Percentiles rank a stretch among this genome's conserved stretches.
These are phyloP conservation scores for Aechmea fasciata DNA, from an alignment of 176 grass and related monocot species.

Conservation along the genomic window DNA sequence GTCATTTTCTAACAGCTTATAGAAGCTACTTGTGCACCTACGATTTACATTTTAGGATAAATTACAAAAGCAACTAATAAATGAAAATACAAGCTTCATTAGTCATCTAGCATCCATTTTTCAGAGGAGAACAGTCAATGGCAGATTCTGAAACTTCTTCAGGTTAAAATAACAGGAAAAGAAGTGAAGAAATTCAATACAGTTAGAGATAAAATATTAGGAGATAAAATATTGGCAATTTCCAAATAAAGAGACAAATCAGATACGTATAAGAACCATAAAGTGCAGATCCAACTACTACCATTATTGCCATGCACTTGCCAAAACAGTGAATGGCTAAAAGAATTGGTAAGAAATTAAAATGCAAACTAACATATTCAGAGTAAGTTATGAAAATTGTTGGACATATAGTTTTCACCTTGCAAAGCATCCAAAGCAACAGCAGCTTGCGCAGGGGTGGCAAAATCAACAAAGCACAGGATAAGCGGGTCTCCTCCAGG, in stretches of 20 bases:
- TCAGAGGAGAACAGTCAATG: neutral
- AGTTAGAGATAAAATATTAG: too few species aligned
- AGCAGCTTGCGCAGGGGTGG: slow-evolving; percentile 38
- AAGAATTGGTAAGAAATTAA: slow-evolving; percentile 10
- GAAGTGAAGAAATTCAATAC: too few species aligned
- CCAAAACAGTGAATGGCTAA: neutral
- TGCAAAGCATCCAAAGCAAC: slow-evolving; percentile 41
- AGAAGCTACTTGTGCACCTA: neutral
- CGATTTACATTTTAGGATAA: neutral
- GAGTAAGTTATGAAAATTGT: neutral
- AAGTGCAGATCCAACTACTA: neutral
- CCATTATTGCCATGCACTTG: neutral
- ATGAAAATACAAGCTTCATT: neutral
- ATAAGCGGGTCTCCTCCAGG: slow-evolving; percentile 79
- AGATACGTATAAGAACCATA: neutral
- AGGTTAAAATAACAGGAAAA: too few species aligned
- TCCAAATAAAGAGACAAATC: too few species aligned
- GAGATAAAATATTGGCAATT: too few species aligned
- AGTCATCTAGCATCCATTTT: neutral
- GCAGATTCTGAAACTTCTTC: neutral
- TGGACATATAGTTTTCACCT: slow-evolving; percentile 37
- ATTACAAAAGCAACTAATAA: neutral
- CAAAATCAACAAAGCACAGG: slow-evolving; percentile 62
- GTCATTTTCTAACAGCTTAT: neutral
- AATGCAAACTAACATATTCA: slow-evolving; percentile 13